Evolutionary conservation across 768 basidiomycete species (phyloP), one percentile per base, ranked within the genome.

Genomic region (Chalciporus piperatus): DNA sequence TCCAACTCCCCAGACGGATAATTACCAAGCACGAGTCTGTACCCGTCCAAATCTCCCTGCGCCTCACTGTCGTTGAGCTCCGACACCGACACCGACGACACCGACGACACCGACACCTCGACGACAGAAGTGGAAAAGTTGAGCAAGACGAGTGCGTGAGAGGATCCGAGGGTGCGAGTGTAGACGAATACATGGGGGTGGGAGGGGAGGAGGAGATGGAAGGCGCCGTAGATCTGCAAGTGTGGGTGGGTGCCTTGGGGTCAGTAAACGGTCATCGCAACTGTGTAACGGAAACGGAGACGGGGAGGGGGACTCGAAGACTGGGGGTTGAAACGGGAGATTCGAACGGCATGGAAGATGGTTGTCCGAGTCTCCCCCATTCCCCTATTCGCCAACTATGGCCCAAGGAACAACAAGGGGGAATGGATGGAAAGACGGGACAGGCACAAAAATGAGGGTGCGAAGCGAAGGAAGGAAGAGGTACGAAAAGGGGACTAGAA

Each of bases 191-290:
- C 74, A 23, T 75, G 58, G 23, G 79, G 72, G 59, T 87, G 70
- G 0, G 62, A 61, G 1, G 68, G 61, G 8, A 77, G 72, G 4
- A 84, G 62, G 30, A 81, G 73, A 6, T 63, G 58, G 58, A 87
- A 90, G 35, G 77, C 73, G 14, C 88, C 88, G 60, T 82, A 83
- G 3, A 81, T 74, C 84, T 85, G 25, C 42, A 11, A 32, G 10
- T 28, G 39, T 19, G 7, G n/a, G 33, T 23, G 40, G n/a, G 22
- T 22, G 2, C 22, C 22, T 22, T 22, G 22, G 22, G 22, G 22
- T 22, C 4, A 22, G 22, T 22, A 4, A 22, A 22, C 22, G 22
- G 22, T 22, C n/a, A n/a, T n/a, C n/a, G n/a, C n/a, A n/a, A n/a
- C n/a, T n/a, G n/a, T 25, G 25, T 7, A 30, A 30, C 9, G 9